phyloP scores from a whole-genome alignment of 768 basidiomycete species.

The Boletus subparvulus region DNA sequence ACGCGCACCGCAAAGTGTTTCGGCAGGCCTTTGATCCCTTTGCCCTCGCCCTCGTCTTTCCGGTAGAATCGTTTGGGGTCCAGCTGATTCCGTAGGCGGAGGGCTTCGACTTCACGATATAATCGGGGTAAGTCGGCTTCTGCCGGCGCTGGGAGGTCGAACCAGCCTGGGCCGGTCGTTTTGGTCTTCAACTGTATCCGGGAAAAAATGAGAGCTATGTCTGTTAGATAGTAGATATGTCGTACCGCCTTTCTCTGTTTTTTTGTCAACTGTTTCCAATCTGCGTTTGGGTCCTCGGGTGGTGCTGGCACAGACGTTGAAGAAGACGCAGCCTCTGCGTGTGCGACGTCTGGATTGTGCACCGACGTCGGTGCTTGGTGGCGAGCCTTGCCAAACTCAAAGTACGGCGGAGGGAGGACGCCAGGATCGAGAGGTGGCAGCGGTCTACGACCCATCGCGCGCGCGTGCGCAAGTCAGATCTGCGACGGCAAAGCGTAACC shows the following conservation, averaged over 20 bases:
- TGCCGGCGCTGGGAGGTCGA: constrained; percentile 80
- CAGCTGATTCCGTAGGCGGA: constrained; percentile 82
- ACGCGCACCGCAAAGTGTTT: constrained; percentile 84
- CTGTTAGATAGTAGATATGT: background rate
- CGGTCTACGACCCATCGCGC: constrained; percentile 37
- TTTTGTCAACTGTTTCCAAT: constrained; percentile 69
- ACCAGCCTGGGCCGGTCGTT: constrained; percentile 83
- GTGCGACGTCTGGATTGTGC: constrained; percentile 62
- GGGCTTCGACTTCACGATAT: constrained; percentile 82
- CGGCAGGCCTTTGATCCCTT: constrained; percentile 79
- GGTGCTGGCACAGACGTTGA: constrained; percentile 52
- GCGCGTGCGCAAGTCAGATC: background rate
- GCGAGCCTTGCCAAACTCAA: constrained; percentile 48
- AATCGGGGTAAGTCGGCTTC: constrained; percentile 78
- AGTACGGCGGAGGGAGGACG: constrained; percentile 60
- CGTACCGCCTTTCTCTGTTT: constrained; percentile 69
- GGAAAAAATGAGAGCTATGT: background rate
- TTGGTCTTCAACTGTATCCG: constrained; percentile 55
- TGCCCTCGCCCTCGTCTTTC: constrained; percentile 83
- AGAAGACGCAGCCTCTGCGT: constrained; percentile 50
- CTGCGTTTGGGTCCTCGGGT: constrained; percentile 60
- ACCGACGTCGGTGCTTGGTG: constrained; percentile 46
- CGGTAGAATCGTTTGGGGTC: constrained; percentile 92
- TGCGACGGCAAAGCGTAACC: background rate
- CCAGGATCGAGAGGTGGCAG: constrained; percentile 70